phyloP scores from a whole-genome alignment of 202 grass and related monocot genomes.

The Saccharum hybrid region DNA sequence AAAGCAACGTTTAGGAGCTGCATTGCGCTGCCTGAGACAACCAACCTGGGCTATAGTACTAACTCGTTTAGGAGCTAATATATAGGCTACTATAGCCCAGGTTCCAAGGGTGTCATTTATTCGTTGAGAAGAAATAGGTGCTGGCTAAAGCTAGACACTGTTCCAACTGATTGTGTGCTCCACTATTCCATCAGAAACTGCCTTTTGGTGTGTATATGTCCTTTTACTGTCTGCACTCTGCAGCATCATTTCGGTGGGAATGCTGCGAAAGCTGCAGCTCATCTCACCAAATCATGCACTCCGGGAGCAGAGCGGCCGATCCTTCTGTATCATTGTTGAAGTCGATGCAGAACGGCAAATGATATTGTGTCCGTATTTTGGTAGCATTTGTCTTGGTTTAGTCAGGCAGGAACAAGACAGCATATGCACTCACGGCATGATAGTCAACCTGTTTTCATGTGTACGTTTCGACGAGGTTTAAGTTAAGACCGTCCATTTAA shows the following conservation, averaged over 20 bases:
- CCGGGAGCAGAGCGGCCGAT: not conserved
- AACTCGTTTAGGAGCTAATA: not conserved
- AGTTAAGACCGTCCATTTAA: not conserved
- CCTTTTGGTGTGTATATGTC: not conserved
- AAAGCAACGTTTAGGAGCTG: conserved; percentile 30
- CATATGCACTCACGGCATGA: not conserved
- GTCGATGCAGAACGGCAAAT: not conserved
- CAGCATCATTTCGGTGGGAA: conserved; percentile 26
- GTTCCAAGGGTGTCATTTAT: not conserved
- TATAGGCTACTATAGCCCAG: not conserved
- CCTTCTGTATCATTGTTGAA: not conserved
- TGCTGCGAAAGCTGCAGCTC: not conserved
- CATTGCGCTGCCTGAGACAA: not conserved
- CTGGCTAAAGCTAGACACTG: conserved; percentile 4
- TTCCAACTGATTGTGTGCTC: conserved; percentile 38
- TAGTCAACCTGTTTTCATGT: not conserved
- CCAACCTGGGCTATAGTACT: conserved; percentile 1
- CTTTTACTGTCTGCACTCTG: not conserved
- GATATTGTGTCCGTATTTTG: not conserved
- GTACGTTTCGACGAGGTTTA: not conserved
- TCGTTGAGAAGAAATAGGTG: not conserved
- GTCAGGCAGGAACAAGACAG: not conserved
- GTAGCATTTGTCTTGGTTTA: not conserved
- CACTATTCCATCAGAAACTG: not conserved
- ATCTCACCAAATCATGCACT: conserved; percentile 7